Conservation (phyloP, 805 yeast species). For the Wickerhamia fluorescens region DNA sequence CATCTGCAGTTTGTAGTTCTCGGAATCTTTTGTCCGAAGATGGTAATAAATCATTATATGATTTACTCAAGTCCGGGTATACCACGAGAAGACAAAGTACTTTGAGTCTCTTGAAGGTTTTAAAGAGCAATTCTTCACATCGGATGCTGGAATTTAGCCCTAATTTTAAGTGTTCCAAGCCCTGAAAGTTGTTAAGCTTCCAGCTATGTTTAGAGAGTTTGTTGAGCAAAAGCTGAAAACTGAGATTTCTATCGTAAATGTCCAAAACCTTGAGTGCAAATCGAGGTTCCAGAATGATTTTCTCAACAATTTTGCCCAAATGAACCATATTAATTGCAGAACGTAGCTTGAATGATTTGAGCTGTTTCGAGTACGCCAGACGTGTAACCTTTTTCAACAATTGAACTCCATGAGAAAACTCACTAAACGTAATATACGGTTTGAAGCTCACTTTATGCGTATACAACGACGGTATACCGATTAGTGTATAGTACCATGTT, state of each 20-base stretch:
- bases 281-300: conserved; percentile 16
- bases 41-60: conserved; percentile 14
- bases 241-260: conserved; percentile 18
- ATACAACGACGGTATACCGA: conserved; percentile 21
- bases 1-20: conserved; percentile 1
- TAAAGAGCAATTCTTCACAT: conserved; percentile 14
- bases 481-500: conserved; percentile 25
- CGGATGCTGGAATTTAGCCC: conserved; percentile 20
- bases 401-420: conserved; percentile 22
- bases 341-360: conserved; percentile 16
- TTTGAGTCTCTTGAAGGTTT: conserved; percentile 16
- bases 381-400: conserved; percentile 19
- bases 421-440: conserved; percentile 17
- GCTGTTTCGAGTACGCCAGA: conserved; percentile 9
- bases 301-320: conserved; percentile 21
- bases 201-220: conserved; percentile 20
- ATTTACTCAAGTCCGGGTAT: conserved; percentile 11
- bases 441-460: conserved; percentile 14
- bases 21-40: conserved; percentile 9
- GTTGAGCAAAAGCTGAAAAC: conserved; percentile 17
- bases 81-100: conserved; percentile 16
- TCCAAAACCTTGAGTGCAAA: conserved; percentile 19
- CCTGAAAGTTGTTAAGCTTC: conserved; percentile 16
- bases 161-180: conserved; percentile 16
- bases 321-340: conserved; percentile 16